Evolutionary conservation across 768 basidiomycete species (phyloP), one percentile per base, ranked within the genome.

Genomic region (Crucibulum laeve): DNA sequence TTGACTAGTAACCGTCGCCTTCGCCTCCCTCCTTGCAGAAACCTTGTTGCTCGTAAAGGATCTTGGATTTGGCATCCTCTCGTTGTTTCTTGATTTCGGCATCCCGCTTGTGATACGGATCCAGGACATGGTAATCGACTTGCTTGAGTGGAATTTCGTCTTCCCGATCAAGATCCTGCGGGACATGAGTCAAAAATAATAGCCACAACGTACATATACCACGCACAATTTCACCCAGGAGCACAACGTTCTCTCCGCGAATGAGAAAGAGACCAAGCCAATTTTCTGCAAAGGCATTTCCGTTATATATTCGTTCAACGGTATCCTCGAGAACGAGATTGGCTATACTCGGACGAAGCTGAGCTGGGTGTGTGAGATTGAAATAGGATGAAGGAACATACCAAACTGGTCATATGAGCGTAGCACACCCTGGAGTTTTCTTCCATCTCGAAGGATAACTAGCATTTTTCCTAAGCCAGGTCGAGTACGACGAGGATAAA

Each of bases 391-490:
- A 49, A 40, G 26, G 10, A 14, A 36, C 84, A 56, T 64, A 98
- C 96, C 96, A 55, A 97, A 99, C 59, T 99, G 96, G 73, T 99
- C 96, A 63, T 99, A 99, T 17, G 92, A 95, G 44, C 96, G 74
- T 54, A 99, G 70, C 38, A 99, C 95, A 33, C 96, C 96, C 55
- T 96, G 88, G 30, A 98, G 76, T 64, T 98, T 99, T 59, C 93
- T 74, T 47, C 96, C 96, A 65, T 99, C 96, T 64, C 96, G 77
- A 49, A 99, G 74, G 57, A 98, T 83, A 42, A 99, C 94, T 44
- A 99, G 77, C 82, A 99, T 95, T 81, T 97, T 98, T 76, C 97
- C 96, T 99, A 57, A 50, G 61, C 53, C 55, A 56, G 47, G 57
- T 56, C 47, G 57, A 61, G 55, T 48, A 56, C 51, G 51, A 50